Evolutionary conservation across 768 basidiomycete species (phyloP), one percentile per base, ranked within the genome.

Genomic region (Boletus reticulatus): DNA sequence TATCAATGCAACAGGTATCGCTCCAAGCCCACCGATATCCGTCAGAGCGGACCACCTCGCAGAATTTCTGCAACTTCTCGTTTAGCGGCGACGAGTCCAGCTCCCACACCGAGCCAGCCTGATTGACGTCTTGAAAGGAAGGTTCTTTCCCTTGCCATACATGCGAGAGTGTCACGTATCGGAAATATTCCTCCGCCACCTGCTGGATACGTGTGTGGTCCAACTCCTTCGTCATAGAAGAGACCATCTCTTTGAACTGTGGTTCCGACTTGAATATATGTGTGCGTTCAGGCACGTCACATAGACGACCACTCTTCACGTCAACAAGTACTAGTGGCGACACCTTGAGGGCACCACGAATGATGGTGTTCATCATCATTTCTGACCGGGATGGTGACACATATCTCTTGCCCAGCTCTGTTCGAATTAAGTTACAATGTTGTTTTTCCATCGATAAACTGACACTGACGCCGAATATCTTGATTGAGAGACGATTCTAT

Each of bases 11-110:
- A 7, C 54, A 54, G 2, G 60, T 55, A 12, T 61, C 58, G 2
- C 46, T 52, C 57, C 60, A 61, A 1, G 53, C 56, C 62, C 61
- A 63, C 36, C 57, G 54, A 22, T 49, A 59, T n/a, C 58, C 57
- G 7, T 56, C 55, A 2, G 9, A 19, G 12, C 39, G 48, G 20
- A 51, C 50, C 32, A 43, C 43, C 10, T 44, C 42, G 13, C 60
- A 62, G 17, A 62, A 62, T 5, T 27, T 39, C 5, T 17, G 43
- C 34, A 62, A 16, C 45, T 62, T 62, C 1, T 50, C 32, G 32
- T 47, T 52, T 4, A 29, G 24, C 1, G 31, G 41, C 0, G 60
- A 56, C 12, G 53, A 36, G 4, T 43, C 57, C 2, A 62, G 50
- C 1, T 46, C 13, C 56, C 41, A 62, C 10, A 62, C 50, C 1